phyloP scores from a whole-genome alignment of 169 alveolate species.

The Cryptosporidium ubiquitum region DNA sequence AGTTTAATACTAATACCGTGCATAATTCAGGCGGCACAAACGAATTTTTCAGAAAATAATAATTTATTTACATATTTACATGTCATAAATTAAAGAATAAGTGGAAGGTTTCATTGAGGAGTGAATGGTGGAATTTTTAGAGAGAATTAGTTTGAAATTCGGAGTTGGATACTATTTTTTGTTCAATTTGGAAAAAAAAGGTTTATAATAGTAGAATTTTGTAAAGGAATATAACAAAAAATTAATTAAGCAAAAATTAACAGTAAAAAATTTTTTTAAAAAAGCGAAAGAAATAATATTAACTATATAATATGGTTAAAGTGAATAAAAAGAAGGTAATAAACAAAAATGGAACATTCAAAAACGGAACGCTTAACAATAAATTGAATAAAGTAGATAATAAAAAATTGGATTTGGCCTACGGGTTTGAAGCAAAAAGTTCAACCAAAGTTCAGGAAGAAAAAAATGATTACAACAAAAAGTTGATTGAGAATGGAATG shows the following conservation, averaged over 20 bases:
- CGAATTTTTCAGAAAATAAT: not conserved
- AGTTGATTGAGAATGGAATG: constrained; percentile 46
- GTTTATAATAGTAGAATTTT: not conserved
- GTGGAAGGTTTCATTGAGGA: not conserved
- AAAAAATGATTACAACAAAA: constrained; percentile 9
- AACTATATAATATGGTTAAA: not conserved
- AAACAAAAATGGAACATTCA: not conserved
- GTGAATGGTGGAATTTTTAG: constrained; percentile 6
- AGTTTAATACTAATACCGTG: not conserved
- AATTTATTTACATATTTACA: not conserved
- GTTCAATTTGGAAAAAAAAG: not conserved
- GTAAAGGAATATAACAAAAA: not conserved
- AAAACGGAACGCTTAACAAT: not conserved
- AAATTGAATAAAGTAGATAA: not conserved
- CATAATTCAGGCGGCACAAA: constrained; percentile 12
- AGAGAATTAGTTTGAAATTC: not conserved
- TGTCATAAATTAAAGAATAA: not conserved
- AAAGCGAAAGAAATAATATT: not conserved
- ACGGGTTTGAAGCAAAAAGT: not conserved
- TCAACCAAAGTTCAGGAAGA: not conserved
- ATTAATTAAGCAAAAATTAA: not conserved
- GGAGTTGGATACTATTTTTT: not conserved
- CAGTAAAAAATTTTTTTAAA: not conserved
- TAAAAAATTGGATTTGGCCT: not conserved
- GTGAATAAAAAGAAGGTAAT: not conserved